Conservation (phyloP, 768 basidiomycete genomes). For the Boletus sp. region DNA sequence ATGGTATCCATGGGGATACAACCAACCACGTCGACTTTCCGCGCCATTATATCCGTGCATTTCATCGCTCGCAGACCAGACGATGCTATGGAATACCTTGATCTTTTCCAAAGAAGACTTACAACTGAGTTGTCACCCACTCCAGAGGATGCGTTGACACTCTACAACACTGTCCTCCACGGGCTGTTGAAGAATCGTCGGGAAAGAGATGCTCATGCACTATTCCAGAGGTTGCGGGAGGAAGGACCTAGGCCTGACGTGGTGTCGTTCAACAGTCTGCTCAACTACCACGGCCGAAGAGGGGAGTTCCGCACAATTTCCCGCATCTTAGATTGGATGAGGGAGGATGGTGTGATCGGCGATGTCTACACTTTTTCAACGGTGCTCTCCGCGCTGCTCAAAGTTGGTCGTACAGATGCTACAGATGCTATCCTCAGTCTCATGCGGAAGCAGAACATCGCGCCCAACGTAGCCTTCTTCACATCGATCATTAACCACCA, state of each 20-base stretch:
- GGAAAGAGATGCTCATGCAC: constrained; percentile 37
- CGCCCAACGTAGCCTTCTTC: constrained; percentile 73
- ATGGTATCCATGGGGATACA: constrained; percentile 56
- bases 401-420: constrained; percentile 64
- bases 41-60: constrained; percentile 63
- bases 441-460: constrained; percentile 73
- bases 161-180: constrained; percentile 76
- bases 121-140: constrained; percentile 19
- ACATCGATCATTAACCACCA: constrained; percentile 77
- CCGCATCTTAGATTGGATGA: constrained; percentile 54
- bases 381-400: constrained; percentile 73
- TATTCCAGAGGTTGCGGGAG: constrained; percentile 45
- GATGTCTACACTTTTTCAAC: constrained; percentile 88
- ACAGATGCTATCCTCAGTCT: constrained; percentile 58
- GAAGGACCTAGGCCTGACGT: constrained; percentile 65
- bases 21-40: constrained; percentile 64
- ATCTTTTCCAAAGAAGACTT: constrained; percentile 41
- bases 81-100: constrained; percentile 52
- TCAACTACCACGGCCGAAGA: constrained; percentile 62
- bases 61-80: constrained; percentile 49
- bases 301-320: constrained; percentile 63
- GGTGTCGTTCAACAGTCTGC: constrained; percentile 76
- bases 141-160: constrained; percentile 34
- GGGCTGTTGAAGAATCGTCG: constrained; percentile 53
- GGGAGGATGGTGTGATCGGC: constrained; percentile 50